Conservation (phyloP, 129 eudicot genomes). For the sunflower (Helianthus annuus) region HanXRQr2.0-SUNRISE NC_035444.2:86266141-86266640, state of each 20-base stretch:
- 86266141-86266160: no score
- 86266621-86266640: not conserved
- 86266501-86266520: not conserved
- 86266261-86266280: no score
- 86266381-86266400: not conserved
- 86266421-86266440: not conserved
- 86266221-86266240: no score
- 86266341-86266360: not conserved
- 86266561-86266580: not conserved
- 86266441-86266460: not conserved
- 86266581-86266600: not conserved
- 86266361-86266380: not conserved
- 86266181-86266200: no score
- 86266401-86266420: constrained; percentile 5
- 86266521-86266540: not conserved
- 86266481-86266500: not conserved
- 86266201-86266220: no score
- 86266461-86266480: no score
- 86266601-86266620: constrained; percentile 8
- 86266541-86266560: constrained; percentile 19
- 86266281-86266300: no score
- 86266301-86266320: no score
- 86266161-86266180: no score
- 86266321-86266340: no score
- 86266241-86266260: no score